A percentile compares a stretch with the other conserved stretches of the same genome.
phyloP scores from a whole-genome alignment of 2,329 filamentous ascomycete species.

The Cyanodermella asteris region DNA sequence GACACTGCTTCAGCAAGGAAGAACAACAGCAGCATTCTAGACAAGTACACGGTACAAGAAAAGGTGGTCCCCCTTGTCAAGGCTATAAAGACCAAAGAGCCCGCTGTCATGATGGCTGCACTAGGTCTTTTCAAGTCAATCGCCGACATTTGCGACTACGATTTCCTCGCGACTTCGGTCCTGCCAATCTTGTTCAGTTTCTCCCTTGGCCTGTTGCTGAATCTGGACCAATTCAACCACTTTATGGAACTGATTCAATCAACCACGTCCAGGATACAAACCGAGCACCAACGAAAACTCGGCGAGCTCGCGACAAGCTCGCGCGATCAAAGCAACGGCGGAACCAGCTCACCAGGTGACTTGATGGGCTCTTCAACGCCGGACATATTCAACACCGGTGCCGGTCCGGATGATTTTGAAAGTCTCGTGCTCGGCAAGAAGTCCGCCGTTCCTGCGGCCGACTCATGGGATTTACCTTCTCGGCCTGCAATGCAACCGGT shows the following conservation, averaged over 20 bases:
- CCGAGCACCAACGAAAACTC: conserved; percentile 71
- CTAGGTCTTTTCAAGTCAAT: conserved; percentile 69
- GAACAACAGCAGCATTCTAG: conserved; percentile 49
- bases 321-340: too few species aligned
- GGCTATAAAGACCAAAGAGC: conserved; percentile 92
- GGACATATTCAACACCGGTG: conserved; percentile 14
- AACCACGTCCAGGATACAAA: conserved; percentile 59
- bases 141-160: conserved; percentile 59
- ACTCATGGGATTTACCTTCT: conserved; percentile 11
- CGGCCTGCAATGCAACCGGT: conserved; percentile 10
- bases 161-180: conserved; percentile 81
- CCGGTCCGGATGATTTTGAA: conserved; percentile 61
- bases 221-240: conserved; percentile 65
- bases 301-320: conserved; percentile 52
- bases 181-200: conserved; percentile 81
- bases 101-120: conserved; percentile 88
- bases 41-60: conserved; percentile 97
- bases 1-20: conserved; percentile 26
- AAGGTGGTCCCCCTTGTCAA: conserved; percentile 82
- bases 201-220: conserved; percentile 70
- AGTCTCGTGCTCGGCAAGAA: conserved; percentile 62
- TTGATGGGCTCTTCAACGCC: conserved; percentile 11
- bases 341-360: conserved; percentile 21
- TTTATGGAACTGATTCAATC: conserved; percentile 80
- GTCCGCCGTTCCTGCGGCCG: conserved; percentile 11